phyloP scores from a whole-genome alignment of 2,329 filamentous ascomycete genomes.

The Penicillium polonicum region DNA sequence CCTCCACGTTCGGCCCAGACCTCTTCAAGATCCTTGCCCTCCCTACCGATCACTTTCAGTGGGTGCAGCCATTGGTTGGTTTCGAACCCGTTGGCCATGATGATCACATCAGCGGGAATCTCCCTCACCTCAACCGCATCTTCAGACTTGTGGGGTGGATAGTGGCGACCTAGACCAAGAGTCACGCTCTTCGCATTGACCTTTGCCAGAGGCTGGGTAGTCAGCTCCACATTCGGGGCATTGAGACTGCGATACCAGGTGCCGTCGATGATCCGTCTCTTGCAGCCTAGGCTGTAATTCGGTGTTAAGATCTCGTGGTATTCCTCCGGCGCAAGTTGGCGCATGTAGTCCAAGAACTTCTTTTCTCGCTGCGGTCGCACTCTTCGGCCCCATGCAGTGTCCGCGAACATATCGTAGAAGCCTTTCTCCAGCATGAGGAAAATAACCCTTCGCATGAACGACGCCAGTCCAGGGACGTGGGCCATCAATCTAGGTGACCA shows the following conservation, averaged over 20 bases:
- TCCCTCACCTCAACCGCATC: conserved; percentile 37
- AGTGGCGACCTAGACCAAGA: conserved; percentile 51
- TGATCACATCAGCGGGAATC: conserved; percentile 59
- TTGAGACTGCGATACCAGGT: conserved; percentile 56
- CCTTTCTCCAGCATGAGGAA: conserved; percentile 38
- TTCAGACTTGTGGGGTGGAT: conserved; percentile 37
- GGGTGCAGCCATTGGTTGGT: conserved; percentile 56
- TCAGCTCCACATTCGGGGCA: conserved; percentile 54
- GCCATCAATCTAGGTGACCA: conserved; percentile 49
- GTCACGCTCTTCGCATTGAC: conserved; percentile 52
- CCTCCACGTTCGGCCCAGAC: conserved; percentile 62
- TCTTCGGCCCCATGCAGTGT: conserved; percentile 35
- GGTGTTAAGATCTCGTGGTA: conserved; percentile 63
- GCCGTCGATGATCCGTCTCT: conserved; percentile 61
- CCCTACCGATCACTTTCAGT: conserved; percentile 53
- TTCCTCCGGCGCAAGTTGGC: conserved; percentile 53
- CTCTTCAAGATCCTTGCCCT: conserved; percentile 52
- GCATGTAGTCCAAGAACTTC: conserved; percentile 50
- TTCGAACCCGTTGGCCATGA: conserved; percentile 62
- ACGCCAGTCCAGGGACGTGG: conserved; percentile 52
- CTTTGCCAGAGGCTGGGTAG: conserved; percentile 50
- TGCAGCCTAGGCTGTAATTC: conserved; percentile 63
- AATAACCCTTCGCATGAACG: conserved; percentile 45
- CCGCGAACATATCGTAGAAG: conserved; percentile 20
- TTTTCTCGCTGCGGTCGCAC: conserved; percentile 43